A percentile compares a stretch with the other conserved stretches of the same genome.
Conservation (phyloP, 495 filamentous ascomycete species). For the Amniculicola lignicola region DNA sequence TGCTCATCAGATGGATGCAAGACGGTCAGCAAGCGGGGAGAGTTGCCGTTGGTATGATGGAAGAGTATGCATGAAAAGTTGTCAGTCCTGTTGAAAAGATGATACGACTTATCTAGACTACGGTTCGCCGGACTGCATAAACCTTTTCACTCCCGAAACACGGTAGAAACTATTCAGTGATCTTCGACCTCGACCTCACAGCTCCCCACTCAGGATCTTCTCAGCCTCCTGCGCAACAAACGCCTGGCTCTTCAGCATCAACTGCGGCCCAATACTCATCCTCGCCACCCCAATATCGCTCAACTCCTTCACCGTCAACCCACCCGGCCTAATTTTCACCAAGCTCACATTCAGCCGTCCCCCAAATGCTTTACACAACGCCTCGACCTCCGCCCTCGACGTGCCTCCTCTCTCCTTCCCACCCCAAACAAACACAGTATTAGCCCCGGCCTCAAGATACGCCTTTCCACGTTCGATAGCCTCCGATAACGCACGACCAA, state of each 20-base stretch:
- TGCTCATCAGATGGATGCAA: not conserved
- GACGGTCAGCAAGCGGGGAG: not conserved
- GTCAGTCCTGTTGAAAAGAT: not conserved
- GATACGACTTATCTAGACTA: too few relatives aligned
- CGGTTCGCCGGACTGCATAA: too few relatives aligned
- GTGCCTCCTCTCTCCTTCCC: slow-evolving; percentile 18
- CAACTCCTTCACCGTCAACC: slow-evolving; percentile 25
- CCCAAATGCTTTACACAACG: slow-evolving; percentile 18
- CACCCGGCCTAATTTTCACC: slow-evolving; percentile 8
- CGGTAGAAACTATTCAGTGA: too few relatives aligned
- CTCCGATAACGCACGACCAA: slow-evolving; percentile 13
- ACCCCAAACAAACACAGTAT: slow-evolving; percentile 33
- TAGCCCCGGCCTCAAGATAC: slow-evolving; percentile 31
- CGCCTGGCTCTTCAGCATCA: slow-evolving; percentile 23
- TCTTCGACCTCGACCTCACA: not conserved
- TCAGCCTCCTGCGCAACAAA: slow-evolving; percentile 21
- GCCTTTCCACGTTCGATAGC: slow-evolving; percentile 29
- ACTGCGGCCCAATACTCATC: slow-evolving; percentile 31
- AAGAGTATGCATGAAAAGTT: not conserved
- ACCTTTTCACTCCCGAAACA: too few relatives aligned
- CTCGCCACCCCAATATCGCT: slow-evolving; percentile 33
- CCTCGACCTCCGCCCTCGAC: slow-evolving; percentile 22
- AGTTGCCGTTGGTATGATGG: not conserved
- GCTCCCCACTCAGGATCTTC: slow-evolving; percentile 3
- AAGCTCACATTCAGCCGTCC: slow-evolving; percentile 34